Base-by-base conservation (phyloP, 257 asterid genomes). In the Solanum infundibuliforme region DNA sequence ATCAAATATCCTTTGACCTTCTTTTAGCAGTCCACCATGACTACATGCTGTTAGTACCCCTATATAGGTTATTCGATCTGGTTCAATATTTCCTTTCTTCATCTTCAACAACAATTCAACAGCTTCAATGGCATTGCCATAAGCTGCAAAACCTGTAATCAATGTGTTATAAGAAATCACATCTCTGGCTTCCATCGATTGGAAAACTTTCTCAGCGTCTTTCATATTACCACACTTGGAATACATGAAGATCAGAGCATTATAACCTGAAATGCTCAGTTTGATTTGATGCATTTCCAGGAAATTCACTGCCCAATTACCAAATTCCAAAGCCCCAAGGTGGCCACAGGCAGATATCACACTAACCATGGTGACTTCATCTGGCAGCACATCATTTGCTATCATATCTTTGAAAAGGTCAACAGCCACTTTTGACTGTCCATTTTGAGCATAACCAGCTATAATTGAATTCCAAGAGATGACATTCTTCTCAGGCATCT, bases 341-440 rank as follows among this genome's bases (percentile, higher is more conserved):
- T 95, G 95, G 43, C 98, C 98, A 88, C 97, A 95, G 89, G 98
- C 98, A 31, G 98, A 94, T 35, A 93, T 90, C 73, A 92, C 95
- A 88, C 94, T 92, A 6, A 87, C 89, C 94, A 92, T 89, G 74
- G 98, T 95, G 68, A 95, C 91, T 88, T 94, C 96, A 87, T 95
- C 96, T 2, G 98, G 98, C 83, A 87, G 82, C 76, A 90, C 32
- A 34, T 65, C 88, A 83, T 84, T 66, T 39, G 88, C 86, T 73
- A 91, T 83, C 96, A 95, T 93, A 88, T 93, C 92, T 73, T 90
- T 92, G 89, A 95, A 94, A 76, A 93, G 92, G 12, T 93, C 94
- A 72, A 95, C 86, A 77, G 98, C 98, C 85, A 90, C 41, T 29
- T 91, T 41, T 39, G 98, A 93, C 62, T 92, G 89, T 46, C 98